Base-by-base conservation (phyloP, 2,329 filamentous ascomycete species). In the Talaromyces sp. region DNA sequence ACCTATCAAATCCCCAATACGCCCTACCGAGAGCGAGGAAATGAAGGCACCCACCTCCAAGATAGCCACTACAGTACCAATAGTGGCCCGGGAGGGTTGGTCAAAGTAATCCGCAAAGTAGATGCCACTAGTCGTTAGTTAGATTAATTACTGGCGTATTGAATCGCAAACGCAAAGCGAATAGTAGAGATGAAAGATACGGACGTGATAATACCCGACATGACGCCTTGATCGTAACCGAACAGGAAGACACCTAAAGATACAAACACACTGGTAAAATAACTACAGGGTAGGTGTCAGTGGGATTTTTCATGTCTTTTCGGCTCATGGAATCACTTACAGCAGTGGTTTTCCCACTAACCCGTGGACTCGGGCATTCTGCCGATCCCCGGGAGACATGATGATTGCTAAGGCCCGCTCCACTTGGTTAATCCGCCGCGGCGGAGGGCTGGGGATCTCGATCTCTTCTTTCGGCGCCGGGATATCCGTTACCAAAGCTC, bases 41-140 rank as follows among this genome's bases (percentile, higher is more conserved):
- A 96, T 88, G 57, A 99, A 89, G 33, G 94, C 94, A 54, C 94
- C 94, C 48, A 97, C 80, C 76, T 97, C 93, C 54, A 99, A 83
- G 65, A 99, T 97, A 61, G 94, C 93, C 52, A 99, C 94, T 88
- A 97, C 97, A 24, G 92, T 97, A 54, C 93, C 94, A 54, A 99
- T 87, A 71, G 96, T 86, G 42, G 91, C 90, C 64, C 85, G 84
- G 20, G 90, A 88, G 17, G 94, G 94, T 65, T 97, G 86, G 66
- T 92, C 81, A 75, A 99, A 97, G 73, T 96, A 96, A 70, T 92
- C 86, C 72, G 87, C 90, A 72, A 99, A 99, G 72, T 88, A 89
- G 9, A 85, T 82, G 58, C 92, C 92, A 52, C 92, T 97, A 50
- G 20, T 32, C 22, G 17, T 51, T 16, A 14, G 56, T 66, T 51